These are phyloP conservation scores for Amanita exitialis DNA, from an alignment of 768 basidiomycete species.

Conservation along the genomic window DNA sequence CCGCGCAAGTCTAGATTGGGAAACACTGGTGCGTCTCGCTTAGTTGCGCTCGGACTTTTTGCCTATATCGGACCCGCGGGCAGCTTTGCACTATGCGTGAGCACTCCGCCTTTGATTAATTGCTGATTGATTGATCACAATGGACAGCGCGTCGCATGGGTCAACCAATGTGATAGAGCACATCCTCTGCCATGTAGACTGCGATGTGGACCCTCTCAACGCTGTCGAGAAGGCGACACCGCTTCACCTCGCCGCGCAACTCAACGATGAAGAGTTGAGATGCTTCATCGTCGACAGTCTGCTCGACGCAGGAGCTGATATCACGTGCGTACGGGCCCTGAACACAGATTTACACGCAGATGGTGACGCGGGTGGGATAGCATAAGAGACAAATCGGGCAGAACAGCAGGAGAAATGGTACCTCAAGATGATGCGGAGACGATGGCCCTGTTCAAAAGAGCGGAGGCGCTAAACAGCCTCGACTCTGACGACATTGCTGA, in stretches of 20 bases:
- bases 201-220: conserved; percentile 78
- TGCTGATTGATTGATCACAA: not conserved
- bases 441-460: conserved; percentile 38
- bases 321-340: conserved; percentile 31
- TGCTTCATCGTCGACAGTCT: conserved; percentile 48
- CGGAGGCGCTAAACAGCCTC: conserved; percentile 40
- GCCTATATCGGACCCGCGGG: not conserved
- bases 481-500: conserved; percentile 53
- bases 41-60: conserved; percentile 8
- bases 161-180: conserved; percentile 59
- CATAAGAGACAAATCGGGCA: conserved; percentile 63
- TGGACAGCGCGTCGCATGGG: conserved; percentile 38
- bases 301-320: conserved; percentile 74
- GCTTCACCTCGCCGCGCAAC: conserved; percentile 59
- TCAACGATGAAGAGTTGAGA: conserved; percentile 46
- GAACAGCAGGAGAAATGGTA: conserved; percentile 45
- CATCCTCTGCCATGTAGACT: conserved; percentile 62
- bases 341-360: not conserved
- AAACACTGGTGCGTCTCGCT: conserved; percentile 56
- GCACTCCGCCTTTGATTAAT: conserved; percentile 12
- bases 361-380: conserved; percentile 22
- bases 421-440: conserved; percentile 42
- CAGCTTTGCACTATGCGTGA: conserved; percentile 70
- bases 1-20: conserved; percentile 39
- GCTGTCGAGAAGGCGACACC: conserved; percentile 63